phyloP scores from a whole-genome alignment of 106 monocot species.

The Hemerocallis citrina region DNA sequence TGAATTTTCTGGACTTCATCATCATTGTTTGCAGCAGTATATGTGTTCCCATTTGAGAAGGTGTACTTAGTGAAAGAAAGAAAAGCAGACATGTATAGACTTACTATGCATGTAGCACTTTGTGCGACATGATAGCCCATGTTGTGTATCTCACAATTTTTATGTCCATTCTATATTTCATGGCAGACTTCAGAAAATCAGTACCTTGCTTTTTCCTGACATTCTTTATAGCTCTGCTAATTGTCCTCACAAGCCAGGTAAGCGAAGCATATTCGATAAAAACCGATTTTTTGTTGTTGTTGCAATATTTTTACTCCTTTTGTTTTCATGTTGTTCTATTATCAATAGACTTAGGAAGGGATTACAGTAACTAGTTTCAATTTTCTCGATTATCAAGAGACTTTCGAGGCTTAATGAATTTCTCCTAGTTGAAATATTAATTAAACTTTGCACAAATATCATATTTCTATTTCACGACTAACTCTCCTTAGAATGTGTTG shows the following conservation, averaged over 20 bases:
- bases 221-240: constrained; percentile 36
- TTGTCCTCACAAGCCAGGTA: constrained; percentile 80
- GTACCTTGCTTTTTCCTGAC: constrained; percentile 63
- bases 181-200: constrained; percentile 66
- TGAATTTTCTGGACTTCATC: constrained; percentile 95
- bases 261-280: too few relatives aligned
- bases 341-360: too few relatives aligned
- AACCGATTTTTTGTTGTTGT: too few relatives aligned
- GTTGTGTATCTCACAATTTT: constrained; percentile 67
- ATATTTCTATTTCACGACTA: too few relatives aligned
- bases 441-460: too few relatives aligned
- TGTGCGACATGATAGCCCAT: constrained; percentile 70
- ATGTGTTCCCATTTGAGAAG: constrained; percentile 94
- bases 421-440: too few relatives aligned
- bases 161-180: constrained; percentile 82
- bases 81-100: constrained; percentile 89
- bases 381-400: too few relatives aligned
- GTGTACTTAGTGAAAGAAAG: constrained; percentile 78
- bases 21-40: constrained; percentile 70
- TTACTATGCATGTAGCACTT: constrained; percentile 75
- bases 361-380: too few relatives aligned
- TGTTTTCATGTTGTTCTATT: too few relatives aligned
- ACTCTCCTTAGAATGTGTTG: too few relatives aligned
- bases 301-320: too few relatives aligned
- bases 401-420: too few relatives aligned